Percentiles rank a stretch among this genome's conserved stretches.
Evolutionary conservation across 73 alveolate species (phyloP).

Genomic region (Paramecium octaurelia): DNA sequence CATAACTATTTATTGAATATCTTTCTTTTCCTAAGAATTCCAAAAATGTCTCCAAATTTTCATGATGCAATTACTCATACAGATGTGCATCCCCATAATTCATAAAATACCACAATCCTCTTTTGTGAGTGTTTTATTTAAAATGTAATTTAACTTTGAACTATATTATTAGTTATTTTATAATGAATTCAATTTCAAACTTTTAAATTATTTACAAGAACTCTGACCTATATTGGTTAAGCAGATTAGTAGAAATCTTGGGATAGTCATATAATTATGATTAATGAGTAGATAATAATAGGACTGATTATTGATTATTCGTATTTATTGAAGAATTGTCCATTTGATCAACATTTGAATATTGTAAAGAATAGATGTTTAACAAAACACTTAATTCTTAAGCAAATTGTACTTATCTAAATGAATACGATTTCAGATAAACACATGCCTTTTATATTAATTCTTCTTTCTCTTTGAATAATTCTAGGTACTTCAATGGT

Average conservation of each 20-base stretch:
- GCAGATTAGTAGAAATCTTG: neutral
- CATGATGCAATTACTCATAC: neutral
- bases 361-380: neutral
- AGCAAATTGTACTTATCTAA: neutral
- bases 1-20: conserved; percentile 13
- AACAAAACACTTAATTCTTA: neutral
- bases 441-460: neutral
- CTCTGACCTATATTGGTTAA: neutral
- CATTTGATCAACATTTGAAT: neutral
- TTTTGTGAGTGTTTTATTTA: conserved; percentile 7
- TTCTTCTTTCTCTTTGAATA: neutral
- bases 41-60: neutral
- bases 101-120: conserved; percentile 51
- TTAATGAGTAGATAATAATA: neutral
- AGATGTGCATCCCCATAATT: conserved; percentile 23
- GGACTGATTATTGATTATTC: neutral
- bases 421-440: neutral
- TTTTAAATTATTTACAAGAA: neutral
- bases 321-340: neutral
- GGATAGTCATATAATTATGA: neutral
- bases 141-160: neutral
- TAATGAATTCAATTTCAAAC: neutral
- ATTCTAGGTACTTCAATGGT: neutral
- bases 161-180: neutral
- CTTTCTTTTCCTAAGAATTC: neutral